These are phyloP conservation scores for apple (Malus domestica) DNA, from an alignment of 306 rosid genomes.

Conservation along the genomic window DNA sequence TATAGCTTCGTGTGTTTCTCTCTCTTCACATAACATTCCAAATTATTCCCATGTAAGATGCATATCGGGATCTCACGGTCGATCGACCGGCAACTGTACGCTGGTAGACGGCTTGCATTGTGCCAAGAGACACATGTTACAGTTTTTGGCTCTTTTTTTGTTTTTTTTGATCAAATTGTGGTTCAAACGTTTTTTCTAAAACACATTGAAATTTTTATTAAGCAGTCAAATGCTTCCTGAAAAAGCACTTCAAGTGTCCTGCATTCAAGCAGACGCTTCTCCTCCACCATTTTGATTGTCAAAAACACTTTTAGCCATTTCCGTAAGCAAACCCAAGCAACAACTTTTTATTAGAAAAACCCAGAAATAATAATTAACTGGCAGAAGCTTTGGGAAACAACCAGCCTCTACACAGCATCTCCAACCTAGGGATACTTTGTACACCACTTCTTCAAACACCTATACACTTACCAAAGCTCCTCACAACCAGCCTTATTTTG, in stretches of 20 bases:
- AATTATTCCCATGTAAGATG: not conserved
- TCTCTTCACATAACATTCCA: not conserved
- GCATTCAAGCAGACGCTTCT: too few species aligned
- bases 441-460: conserved; percentile 13
- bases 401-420: conserved; percentile 21
- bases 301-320: not conserved
- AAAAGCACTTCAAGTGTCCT: too few species aligned
- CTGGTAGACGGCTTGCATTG: too few species aligned
- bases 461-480: conserved; percentile 10
- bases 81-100: not conserved
- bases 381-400: not conserved
- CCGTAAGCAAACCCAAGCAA: not conserved
- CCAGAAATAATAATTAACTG: not conserved
- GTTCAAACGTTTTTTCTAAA: too few species aligned
- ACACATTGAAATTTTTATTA: too few species aligned
- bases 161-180: too few species aligned
- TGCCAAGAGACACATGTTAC: too few species aligned
- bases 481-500: not conserved
- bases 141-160: too few species aligned
- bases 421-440: conserved; percentile 8
- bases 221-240: not conserved
- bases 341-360: too few species aligned
- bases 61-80: too few species aligned
- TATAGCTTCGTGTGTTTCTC: not conserved
- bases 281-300: not conserved